Evolutionary conservation across 306 rosid species (phyloP).

Genomic region (Pterocarpus macrocarpus): DNA sequence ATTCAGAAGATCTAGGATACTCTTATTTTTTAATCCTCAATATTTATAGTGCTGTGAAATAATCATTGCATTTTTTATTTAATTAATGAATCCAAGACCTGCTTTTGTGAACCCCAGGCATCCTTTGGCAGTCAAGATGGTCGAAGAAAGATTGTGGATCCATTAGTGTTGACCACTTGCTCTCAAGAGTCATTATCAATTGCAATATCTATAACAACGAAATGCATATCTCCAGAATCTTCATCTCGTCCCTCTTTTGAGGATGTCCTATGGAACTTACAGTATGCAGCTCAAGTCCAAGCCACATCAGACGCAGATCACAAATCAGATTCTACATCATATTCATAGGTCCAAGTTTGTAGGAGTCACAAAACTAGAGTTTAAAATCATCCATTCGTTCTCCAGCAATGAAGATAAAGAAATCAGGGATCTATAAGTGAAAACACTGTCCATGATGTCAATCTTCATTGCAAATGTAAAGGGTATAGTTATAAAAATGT

Average conservation of each 20-base stretch:
- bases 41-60: not conserved
- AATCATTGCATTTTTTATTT: not conserved
- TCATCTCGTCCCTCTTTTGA: conserved; percentile 81
- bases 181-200: conserved; percentile 83
- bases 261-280: conserved; percentile 85
- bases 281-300: conserved; percentile 89
- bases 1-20: conserved; percentile 1
- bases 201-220: conserved; percentile 73
- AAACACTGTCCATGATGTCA: conserved; percentile 24
- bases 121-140: conserved; percentile 89
- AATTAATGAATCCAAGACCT: conserved; percentile 19
- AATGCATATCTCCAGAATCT: conserved; percentile 73
- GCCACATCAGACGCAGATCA: conserved; percentile 84
- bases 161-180: conserved; percentile 73
- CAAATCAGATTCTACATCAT: conserved; percentile 63
- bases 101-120: conserved; percentile 60
- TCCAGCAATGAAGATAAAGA: conserved; percentile 14
- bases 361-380: conserved; percentile 14
- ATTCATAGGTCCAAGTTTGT: conserved; percentile 42
- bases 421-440: conserved; percentile 13
- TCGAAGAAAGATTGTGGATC: conserved; percentile 77
- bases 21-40: not conserved
- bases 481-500: conserved; percentile 55
- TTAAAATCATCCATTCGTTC: conserved; percentile 28
- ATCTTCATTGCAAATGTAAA: conserved; percentile 31